These are phyloP conservation scores for Comarum palustre DNA, from an alignment of 306 rosid species.

Conservation along the genomic window DNA sequence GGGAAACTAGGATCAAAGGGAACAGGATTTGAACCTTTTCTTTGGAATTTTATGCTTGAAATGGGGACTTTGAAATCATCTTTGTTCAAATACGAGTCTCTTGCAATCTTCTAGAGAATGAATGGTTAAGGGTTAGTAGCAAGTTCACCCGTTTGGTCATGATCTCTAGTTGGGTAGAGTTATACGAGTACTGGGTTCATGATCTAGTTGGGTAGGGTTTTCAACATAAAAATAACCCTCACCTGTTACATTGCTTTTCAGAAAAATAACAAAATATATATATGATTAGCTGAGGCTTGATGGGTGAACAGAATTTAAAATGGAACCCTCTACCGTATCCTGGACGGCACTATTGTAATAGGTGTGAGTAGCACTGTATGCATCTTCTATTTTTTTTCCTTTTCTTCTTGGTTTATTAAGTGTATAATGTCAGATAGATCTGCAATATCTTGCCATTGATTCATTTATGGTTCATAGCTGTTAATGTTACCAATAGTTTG, in stretches of 20 bases:
- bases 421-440: background rate
- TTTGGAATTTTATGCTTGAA: no score
- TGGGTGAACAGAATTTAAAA: background rate
- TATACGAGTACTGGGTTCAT: background rate
- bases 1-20: background rate
- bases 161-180: background rate
- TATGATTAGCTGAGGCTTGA: no score
- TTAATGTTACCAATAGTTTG: background rate
- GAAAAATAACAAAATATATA: no score
- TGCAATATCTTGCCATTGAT: background rate
- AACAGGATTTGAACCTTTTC: background rate
- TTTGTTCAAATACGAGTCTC: background rate
- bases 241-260: no score
- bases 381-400: no score
- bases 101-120: background rate
- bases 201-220: background rate
- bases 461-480: conserved; percentile 3
- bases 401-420: background rate
- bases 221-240: background rate
- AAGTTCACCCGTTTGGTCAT: no score
- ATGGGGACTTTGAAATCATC: background rate
- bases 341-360: no score
- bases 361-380: no score
- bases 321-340: background rate
- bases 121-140: background rate